Base-by-base conservation (phyloP, 202 grass and related monocot species). In the Tripidium arundinaceum region DNA sequence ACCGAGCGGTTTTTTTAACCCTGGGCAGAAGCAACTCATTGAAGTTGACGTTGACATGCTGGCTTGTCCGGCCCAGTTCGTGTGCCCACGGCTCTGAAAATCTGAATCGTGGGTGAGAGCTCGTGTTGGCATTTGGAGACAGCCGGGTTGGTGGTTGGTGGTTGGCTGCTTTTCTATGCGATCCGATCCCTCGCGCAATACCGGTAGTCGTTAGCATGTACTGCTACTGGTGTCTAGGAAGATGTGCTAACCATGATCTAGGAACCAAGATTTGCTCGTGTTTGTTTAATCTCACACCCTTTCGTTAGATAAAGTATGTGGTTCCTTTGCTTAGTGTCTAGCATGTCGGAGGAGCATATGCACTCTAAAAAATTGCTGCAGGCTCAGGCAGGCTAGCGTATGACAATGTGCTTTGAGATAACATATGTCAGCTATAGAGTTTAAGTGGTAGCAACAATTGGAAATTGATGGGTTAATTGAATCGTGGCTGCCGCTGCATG, bases 121-220 rank as follows among this genome's bases (percentile, higher is more conserved):
- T 62, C 65, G 54, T 79, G 31, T 46, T 75, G 27, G 49, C 84
- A 69, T 68, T 76, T 68, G 78, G 76, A 29, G 62, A 16, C 27
- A 66, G 29, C 41, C 24, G 21, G 45, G 26, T 26, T 34, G 76
- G 26, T 60, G 1, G 77, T 86, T 70, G 63, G n/a, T n/a, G n/a
- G 64, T 70, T 86, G 38, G 42, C 22, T 42, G n/a, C 2, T 62
- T 29, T 71, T 41, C 21, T 47, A 27, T 77, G 33, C 16, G 28
- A 66, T 59, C 31, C n/a, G n/a, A n/a, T n/a, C 25, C 16, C 39
- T 76, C 16, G 47, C 16, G 24, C 24, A 21, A 55, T 68, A n/a
- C 83, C 75, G 57, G 33, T 81, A 77, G 77, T 88, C 81, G 86
- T 84, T 72, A 19, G 66, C 73, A 88, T 81, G 86, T 62, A 43